Evolutionary conservation across 164 flowering plant species (phyloP).

Genomic region (Amborella trichopoda): DNA sequence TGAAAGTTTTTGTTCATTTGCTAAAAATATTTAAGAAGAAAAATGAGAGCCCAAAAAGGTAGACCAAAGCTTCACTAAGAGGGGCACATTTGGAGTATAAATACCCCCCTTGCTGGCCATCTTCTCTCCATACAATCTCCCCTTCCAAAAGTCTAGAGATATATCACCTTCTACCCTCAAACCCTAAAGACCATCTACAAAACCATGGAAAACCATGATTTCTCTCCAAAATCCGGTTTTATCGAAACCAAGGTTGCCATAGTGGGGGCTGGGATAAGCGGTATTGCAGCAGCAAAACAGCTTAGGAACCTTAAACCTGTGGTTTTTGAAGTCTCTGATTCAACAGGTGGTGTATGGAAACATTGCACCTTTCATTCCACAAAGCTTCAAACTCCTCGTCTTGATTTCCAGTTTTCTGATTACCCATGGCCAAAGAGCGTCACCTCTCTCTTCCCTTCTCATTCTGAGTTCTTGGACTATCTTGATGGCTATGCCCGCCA

Average conservation of each 20-base stretch:
- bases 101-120: no score
- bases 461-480: constrained; percentile 60
- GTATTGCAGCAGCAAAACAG: constrained; percentile 85
- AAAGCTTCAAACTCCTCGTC: constrained; percentile 72
- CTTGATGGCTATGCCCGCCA: constrained; percentile 56
- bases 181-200: background rate
- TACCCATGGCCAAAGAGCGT: constrained; percentile 79
- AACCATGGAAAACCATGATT: no score
- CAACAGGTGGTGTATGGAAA: constrained; percentile 88
- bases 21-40: no score
- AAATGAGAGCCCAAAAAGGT: no score
- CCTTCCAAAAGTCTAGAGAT: no score
- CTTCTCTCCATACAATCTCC: no score
- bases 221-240: no score
- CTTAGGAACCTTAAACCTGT: constrained; percentile 45
- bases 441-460: constrained; percentile 50
- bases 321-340: constrained; percentile 71
- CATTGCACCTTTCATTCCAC: constrained; percentile 68
- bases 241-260: constrained; percentile 52
- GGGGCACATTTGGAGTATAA: no score
- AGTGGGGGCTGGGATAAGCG: constrained; percentile 88
- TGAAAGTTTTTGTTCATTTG: no score
- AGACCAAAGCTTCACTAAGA: no score
- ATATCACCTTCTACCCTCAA: background rate
- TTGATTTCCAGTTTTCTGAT: constrained; percentile 83